Conservation (phyloP, 305 asterid species). For the Fraxinus latifolia region DNA sequence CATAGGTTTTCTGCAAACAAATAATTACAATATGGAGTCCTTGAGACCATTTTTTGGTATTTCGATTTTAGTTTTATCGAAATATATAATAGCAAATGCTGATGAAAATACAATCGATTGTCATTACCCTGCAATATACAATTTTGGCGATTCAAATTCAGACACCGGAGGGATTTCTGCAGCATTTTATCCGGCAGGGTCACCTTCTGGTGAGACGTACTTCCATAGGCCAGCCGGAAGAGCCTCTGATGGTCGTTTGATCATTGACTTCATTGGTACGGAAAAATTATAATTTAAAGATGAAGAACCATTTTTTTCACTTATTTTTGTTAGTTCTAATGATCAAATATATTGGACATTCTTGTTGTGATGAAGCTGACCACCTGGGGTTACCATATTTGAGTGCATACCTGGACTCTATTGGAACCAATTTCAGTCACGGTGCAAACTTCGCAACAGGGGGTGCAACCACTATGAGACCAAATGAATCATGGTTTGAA, state of each 20-base stretch:
- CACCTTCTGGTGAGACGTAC: conserved; percentile 61
- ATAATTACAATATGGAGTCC: not conserved
- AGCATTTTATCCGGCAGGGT: not conserved
- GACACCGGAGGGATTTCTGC: conserved; percentile 72
- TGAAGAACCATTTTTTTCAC: not conserved
- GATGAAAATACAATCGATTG: conserved; percentile 26
- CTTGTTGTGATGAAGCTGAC: conserved; percentile 37
- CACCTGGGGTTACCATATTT: conserved; percentile 55
- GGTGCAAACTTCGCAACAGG: conserved; percentile 79
- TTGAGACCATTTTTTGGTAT: not conserved
- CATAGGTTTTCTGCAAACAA: not conserved
- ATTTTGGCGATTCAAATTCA: conserved; percentile 72
- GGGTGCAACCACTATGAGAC: conserved; percentile 59
- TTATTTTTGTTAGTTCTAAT: not conserved
- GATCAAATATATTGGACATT: not conserved
- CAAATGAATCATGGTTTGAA: conserved; percentile 46
- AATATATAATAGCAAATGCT: not conserved
- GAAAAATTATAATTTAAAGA: not conserved
- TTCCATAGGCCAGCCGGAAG: conserved; percentile 60
- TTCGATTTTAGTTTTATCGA: not conserved
- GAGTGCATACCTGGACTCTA: conserved; percentile 70
- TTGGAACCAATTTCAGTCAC: conserved; percentile 48
- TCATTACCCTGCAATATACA: conserved; percentile 48
- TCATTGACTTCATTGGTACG: conserved; percentile 71
- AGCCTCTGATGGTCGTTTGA: conserved; percentile 73